Percentiles rank a stretch among this genome's conserved stretches.
Evolutionary conservation across 1,284 basidiomycete species (phyloP).

Genomic region (Coniferiporia weirii): DNA sequence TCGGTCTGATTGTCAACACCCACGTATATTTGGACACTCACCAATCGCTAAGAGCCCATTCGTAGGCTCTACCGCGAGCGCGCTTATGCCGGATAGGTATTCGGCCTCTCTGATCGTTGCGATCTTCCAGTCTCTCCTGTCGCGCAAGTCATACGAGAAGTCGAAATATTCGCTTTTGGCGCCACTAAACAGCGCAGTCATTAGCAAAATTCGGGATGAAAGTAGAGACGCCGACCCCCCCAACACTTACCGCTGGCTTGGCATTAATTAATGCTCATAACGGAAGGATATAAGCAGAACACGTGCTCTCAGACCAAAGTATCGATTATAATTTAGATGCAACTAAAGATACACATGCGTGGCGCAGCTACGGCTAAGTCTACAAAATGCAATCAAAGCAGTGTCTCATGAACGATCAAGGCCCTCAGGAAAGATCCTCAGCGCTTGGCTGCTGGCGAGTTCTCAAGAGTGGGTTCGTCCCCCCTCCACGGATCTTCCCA

Average conservation of each 20-base stretch:
- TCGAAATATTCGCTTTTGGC: constrained; percentile 29
- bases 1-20: too few species aligned
- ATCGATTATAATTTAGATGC: constrained; percentile 13
- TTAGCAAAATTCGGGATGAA: neutral
- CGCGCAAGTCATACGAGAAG: constrained; percentile 51
- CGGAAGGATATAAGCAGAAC: too few species aligned
- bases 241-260: too few species aligned
- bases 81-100: constrained; percentile 51
- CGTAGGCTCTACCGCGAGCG: constrained; percentile 67
- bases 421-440: neutral
- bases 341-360: constrained; percentile 6
- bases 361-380: neutral
- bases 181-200: constrained; percentile 9
- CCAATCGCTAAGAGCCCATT: constrained; percentile 70
- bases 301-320: neutral
- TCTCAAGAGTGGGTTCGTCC: constrained; percentile 16
- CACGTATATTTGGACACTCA: constrained; percentile 25
- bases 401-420: neutral
- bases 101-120: constrained; percentile 44
- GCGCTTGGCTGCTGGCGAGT: constrained; percentile 6
- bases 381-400: constrained; percentile 1
- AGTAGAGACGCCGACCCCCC: neutral
- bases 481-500: constrained; percentile 28
- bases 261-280: too few species aligned
- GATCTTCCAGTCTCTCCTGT: constrained; percentile 52